Evolutionary conservation across 805 yeast species (phyloP).

Genomic region (Lachancea waltii): DNA sequence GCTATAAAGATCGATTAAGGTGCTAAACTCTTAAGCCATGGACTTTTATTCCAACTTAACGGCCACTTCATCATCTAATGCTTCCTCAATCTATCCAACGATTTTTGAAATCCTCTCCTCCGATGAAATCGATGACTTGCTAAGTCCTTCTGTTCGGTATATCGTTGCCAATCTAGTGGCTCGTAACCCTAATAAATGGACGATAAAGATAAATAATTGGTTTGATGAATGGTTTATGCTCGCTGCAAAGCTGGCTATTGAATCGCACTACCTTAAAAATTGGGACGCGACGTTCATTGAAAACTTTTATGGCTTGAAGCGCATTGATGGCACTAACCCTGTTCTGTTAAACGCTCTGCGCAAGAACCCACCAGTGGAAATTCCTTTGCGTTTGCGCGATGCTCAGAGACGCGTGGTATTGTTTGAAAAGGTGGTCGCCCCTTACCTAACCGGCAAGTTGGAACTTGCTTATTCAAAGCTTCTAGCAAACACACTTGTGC

Average conservation of each 20-base stretch:
- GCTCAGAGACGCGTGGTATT: constrained; percentile 51
- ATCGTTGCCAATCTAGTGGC: constrained; percentile 76
- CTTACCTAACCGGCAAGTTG: constrained; percentile 65
- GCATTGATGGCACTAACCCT: constrained; percentile 34
- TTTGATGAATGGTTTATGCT: constrained; percentile 64
- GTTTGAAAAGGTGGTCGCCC: constrained; percentile 53
- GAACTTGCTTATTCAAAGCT: constrained; percentile 57
- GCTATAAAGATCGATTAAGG: no score
- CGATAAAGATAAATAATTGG: constrained; percentile 56
- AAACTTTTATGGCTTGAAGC: constrained; percentile 82
- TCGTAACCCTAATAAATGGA: constrained; percentile 62
- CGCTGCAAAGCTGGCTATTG: constrained; percentile 54
- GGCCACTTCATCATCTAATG: constrained; percentile 10
- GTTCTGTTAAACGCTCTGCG: constrained; percentile 11
- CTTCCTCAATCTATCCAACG: constrained; percentile 48
- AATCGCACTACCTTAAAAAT: constrained; percentile 57
- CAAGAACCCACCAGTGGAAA: constrained; percentile 20
- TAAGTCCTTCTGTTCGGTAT: constrained; percentile 79
- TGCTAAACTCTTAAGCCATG: constrained; percentile 18
- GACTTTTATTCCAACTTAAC: constrained; percentile 31
- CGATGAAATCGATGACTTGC: constrained; percentile 63
- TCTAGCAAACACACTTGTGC: constrained; percentile 45
- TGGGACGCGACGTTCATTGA: constrained; percentile 90
- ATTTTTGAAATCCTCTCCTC: constrained; percentile 83
- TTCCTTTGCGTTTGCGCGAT: constrained; percentile 38